Conservation (phyloP, 371 early-diverging fungal species). For the Actinomortierella wolfii region DNA sequence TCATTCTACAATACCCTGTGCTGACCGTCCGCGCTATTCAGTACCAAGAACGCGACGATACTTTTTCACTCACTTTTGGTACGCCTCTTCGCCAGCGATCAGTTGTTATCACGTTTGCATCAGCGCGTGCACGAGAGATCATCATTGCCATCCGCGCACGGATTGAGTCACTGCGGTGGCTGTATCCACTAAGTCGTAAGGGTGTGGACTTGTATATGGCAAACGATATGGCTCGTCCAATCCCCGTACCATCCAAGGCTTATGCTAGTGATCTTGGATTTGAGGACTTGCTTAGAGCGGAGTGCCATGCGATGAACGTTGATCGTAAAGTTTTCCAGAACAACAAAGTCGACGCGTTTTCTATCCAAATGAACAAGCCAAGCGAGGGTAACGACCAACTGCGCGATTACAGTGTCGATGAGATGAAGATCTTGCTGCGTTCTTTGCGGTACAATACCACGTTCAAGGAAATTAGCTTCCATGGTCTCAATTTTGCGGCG, state of each 20-base stretch:
- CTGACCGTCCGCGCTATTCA: conserved; percentile 36
- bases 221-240: conserved; percentile 21
- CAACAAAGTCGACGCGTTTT: conserved; percentile 20
- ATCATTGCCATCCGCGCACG: conserved; percentile 40
- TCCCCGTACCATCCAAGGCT: conserved; percentile 38
- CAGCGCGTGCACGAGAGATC: conserved; percentile 39
- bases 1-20: conserved; percentile 38
- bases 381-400: conserved; percentile 16
- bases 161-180: conserved; percentile 37
- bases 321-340: conserved; percentile 31
- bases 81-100: conserved; percentile 42
- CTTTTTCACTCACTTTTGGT: conserved; percentile 33
- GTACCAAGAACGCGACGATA: conserved; percentile 38
- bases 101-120: conserved; percentile 35
- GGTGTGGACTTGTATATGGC: conserved; percentile 32
- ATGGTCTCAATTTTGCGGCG: conserved; percentile 21
- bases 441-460: conserved; percentile 43
- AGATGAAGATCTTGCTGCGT: conserved; percentile 41
- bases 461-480: conserved; percentile 42
- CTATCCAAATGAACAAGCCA: conserved; percentile 13
- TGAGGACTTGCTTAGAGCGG: conserved; percentile 34
- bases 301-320: conserved; percentile 31
- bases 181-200: conserved; percentile 36
- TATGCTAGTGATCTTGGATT: conserved; percentile 37
- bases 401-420: conserved; percentile 35